Evolutionary conservation across 768 basidiomycete genomes (phyloP).

Genomic region (Lactarius trivialis): DNA sequence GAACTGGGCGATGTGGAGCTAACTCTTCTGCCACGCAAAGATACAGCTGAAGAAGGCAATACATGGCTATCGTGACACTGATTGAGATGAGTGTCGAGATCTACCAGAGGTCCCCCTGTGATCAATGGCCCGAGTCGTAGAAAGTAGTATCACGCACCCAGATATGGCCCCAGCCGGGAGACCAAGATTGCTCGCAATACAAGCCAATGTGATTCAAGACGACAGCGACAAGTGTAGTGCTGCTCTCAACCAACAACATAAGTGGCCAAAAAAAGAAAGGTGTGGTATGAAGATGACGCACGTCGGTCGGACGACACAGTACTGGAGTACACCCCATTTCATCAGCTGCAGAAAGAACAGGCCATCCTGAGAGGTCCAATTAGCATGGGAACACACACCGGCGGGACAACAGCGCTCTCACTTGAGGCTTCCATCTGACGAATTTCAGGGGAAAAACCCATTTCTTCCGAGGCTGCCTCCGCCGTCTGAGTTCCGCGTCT

Average conservation of each 20-base stretch:
- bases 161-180: constrained; percentile 59
- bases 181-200: constrained; percentile 72
- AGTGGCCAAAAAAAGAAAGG: neutral
- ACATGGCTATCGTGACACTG: constrained; percentile 74
- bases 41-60: constrained; percentile 68
- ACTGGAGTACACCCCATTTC: constrained; percentile 75
- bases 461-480: constrained; percentile 40
- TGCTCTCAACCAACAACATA: constrained; percentile 22
- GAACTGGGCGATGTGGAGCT: constrained; percentile 50
- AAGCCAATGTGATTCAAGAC: constrained; percentile 54
- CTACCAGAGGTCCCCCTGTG: constrained; percentile 29
- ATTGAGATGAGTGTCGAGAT: constrained; percentile 55
- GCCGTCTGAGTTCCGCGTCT: constrained; percentile 38
- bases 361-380: constrained; percentile 41
- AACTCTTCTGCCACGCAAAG: constrained; percentile 48
- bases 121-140: neutral
- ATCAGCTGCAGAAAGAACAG: constrained; percentile 64
- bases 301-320: constrained; percentile 58
- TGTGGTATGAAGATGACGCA: constrained; percentile 27
- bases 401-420: constrained; percentile 26
- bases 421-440: constrained; percentile 55
- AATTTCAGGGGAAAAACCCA: constrained; percentile 70
- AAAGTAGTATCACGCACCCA: constrained; percentile 40
- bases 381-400: neutral
- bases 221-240: constrained; percentile 55